Conservation (phyloP, 805 yeast genomes). For the Blastobotrys attinorum region DNA sequence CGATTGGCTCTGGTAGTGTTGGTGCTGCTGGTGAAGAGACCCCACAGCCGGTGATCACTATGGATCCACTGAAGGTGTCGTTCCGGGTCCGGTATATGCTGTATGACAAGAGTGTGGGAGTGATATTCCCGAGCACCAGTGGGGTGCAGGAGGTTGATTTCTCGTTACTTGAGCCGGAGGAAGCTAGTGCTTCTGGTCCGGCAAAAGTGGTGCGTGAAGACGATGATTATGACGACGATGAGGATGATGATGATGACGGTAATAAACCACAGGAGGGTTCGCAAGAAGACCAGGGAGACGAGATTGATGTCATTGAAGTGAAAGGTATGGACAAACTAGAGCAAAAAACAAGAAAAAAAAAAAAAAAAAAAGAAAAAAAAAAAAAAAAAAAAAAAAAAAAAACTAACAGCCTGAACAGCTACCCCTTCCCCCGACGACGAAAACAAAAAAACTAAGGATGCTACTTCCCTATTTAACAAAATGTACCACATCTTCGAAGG, state of each 20-base stretch:
- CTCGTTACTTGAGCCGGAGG: constrained; percentile 18
- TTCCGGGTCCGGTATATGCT: constrained; percentile 35
- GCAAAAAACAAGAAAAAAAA: background rate
- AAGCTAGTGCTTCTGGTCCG: constrained; percentile 1
- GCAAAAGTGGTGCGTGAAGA: constrained; percentile 16
- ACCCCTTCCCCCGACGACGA: constrained; percentile 19
- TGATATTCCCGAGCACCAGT: constrained; percentile 20
- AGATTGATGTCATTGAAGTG: background rate
- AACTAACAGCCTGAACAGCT: constrained; percentile 20
- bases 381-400: constrained; percentile 2
- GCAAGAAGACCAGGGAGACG: constrained; percentile 8
- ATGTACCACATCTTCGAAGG: constrained; percentile 61
- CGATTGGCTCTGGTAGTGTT: background rate
- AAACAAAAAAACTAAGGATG: constrained; percentile 12
- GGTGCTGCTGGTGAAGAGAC: background rate
- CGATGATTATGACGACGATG: constrained; percentile 35
- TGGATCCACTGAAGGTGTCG: constrained; percentile 30
- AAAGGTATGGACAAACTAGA: constrained; percentile 2
- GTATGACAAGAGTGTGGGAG: constrained; percentile 28
- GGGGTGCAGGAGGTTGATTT: constrained; percentile 18
- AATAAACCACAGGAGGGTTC: constrained; percentile 22
- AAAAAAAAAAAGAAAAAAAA: background rate
- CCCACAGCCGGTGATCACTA: constrained; percentile 11
- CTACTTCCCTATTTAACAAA: constrained; percentile 34
- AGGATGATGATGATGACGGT: constrained; percentile 30